Base-by-base conservation (phyloP, 208 protist species). In the Leptomonas pyrrhocoris region DNA sequence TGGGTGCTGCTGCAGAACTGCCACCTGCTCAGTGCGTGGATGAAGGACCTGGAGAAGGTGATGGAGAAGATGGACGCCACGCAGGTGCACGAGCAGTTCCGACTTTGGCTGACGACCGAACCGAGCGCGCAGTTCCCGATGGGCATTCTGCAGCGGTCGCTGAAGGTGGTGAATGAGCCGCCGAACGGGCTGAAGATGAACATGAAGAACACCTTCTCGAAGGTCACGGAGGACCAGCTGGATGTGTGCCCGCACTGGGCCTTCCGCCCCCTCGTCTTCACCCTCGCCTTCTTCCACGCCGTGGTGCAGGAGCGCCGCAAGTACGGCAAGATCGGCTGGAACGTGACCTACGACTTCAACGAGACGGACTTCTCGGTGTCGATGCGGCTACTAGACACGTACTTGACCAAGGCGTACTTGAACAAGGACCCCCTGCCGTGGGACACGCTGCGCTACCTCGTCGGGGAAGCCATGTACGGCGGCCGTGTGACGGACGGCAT, bases 1-100 rank as follows among this genome's bases (percentile, higher is more conserved):
- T 99, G 99, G 99, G 97, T 99, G 53, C 82, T 99, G 62, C 88
- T 99, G 48, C 98, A 99, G 84, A 99, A 99, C 83, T 99, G 98
- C 83, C 99, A 99, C 77, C 81, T 99, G 64, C 85, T 99, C 1
- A 91, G 97, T 15, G 89, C 80, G 23, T 99, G 98, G 98, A 98
- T 99, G 85, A 98, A 98, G 77, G 90, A 96, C 43, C 86, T 99
- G 23, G 98, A 99, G 80, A 99, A 99, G 83, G 77, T 96, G 31
- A 86, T 99, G 38, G 98, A 99, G 81, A 93, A 94, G 81, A 84
- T 98, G 73, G 92, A 98, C 54, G 86, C 97, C 61, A 85, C 94
- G 68, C 86, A 90, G 49, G 94, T 97, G 21, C 95, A 99, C 77
- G 87, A 95, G 30, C 97, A 99, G 73, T 99, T 99, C 85, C 87